Evolutionary conservation across 257 asterid genomes (phyloP).

Genomic region (Solanum verrucosum): DNA sequence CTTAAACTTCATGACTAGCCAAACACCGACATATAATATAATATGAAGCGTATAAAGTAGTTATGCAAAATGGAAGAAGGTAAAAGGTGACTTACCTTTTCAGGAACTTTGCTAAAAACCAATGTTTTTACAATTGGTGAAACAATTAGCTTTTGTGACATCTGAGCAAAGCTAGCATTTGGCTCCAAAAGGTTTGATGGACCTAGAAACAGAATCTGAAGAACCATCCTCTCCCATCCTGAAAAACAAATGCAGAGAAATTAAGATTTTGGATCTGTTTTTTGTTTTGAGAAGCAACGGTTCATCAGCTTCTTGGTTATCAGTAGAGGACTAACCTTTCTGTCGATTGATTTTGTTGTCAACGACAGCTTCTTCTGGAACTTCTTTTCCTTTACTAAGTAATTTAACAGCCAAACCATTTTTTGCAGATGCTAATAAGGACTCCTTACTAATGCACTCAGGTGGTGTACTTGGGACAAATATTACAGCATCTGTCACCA

Average conservation of each 20-base stretch:
- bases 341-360: constrained; percentile 63
- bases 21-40: not conserved
- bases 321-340: constrained; percentile 41
- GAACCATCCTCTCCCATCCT: constrained; percentile 99
- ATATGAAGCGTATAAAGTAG: not conserved
- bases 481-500: constrained; percentile 94
- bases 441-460: constrained; percentile 74
- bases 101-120: constrained; percentile 95
- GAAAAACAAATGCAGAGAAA: constrained; percentile 1
- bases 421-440: constrained; percentile 69
- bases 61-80: not conserved
- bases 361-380: constrained; percentile 67
- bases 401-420: constrained; percentile 92
- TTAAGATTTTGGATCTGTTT: not conserved
- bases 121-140: constrained; percentile 91
- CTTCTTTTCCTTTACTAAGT: constrained; percentile 87
- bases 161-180: constrained; percentile 80
- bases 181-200: constrained; percentile 97
- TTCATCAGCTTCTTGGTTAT: not conserved
- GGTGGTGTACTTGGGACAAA: constrained; percentile 85
- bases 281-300: not conserved
- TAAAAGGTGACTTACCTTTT: constrained; percentile 42
- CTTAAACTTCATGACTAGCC: not conserved
- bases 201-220: constrained; percentile 92
- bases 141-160: constrained; percentile 89